Conservation (phyloP, 768 basidiomycete species). For the Stropharia rugosoannulata region DNA sequence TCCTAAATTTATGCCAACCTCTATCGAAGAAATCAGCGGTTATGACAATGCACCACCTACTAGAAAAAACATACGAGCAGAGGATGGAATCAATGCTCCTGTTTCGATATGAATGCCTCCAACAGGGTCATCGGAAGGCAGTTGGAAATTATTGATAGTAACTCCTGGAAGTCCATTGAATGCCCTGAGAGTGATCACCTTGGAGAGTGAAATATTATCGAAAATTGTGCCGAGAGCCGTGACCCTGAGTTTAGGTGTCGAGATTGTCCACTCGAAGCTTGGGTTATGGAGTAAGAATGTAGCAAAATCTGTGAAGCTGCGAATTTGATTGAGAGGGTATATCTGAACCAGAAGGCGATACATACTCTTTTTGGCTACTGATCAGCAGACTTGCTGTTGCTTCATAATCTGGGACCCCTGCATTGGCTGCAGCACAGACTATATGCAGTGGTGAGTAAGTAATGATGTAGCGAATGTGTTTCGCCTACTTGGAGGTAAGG, state of each 20-base stretch:
- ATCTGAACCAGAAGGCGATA: background rate
- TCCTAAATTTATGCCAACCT: conserved; percentile 70
- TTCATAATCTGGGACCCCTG: conserved; percentile 62
- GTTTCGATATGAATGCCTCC: conserved; percentile 74
- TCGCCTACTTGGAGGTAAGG: conserved; percentile 53
- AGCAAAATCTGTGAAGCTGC: conserved; percentile 62
- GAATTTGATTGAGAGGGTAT: background rate
- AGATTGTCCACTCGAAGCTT: conserved; percentile 69
- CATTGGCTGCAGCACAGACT: conserved; percentile 70
- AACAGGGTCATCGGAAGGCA: conserved; percentile 64
- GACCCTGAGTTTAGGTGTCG: conserved; percentile 60
- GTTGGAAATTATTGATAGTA: conserved; percentile 67
- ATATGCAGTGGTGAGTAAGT: background rate
- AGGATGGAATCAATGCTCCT: conserved; percentile 63
- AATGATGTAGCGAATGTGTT: background rate
- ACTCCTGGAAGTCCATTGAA: conserved; percentile 73
- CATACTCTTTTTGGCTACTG: conserved; percentile 48
- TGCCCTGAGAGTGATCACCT: conserved; percentile 62
- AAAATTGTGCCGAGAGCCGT: conserved; percentile 70
- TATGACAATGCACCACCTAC: background rate
- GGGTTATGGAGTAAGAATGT: conserved; percentile 63
- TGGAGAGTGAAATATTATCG: conserved; percentile 59
- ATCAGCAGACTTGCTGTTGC: conserved; percentile 55
- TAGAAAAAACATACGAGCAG: conserved; percentile 52
- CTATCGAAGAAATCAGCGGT: conserved; percentile 29